These are phyloP conservation scores for Barnettozyma wickerhamii DNA, from an alignment of 805 yeast species.

Conservation along the genomic window DNA sequence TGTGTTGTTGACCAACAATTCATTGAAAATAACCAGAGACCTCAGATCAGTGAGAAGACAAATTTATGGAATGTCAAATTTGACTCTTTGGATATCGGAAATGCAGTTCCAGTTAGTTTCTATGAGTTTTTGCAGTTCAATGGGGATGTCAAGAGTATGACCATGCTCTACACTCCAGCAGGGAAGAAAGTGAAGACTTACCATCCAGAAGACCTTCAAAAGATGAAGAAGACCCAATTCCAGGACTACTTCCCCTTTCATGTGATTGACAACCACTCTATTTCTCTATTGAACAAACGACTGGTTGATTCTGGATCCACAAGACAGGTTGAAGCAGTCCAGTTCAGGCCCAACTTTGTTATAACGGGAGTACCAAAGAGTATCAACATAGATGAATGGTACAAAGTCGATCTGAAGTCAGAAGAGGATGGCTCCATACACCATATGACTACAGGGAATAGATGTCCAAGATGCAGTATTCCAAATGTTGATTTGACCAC, in stretches of 20 bases:
- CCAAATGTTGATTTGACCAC: slow-evolving; percentile 15
- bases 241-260: slow-evolving; percentile 22
- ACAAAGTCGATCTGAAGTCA: slow-evolving; percentile 4
- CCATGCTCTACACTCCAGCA: slow-evolving; percentile 14
- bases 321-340: slow-evolving; percentile 10
- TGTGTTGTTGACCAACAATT: slow-evolving; percentile 14
- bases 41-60: slow-evolving; percentile 2
- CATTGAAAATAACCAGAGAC: slow-evolving; percentile 7
- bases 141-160: slow-evolving; percentile 8
- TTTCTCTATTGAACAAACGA: slow-evolving; percentile 11
- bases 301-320: slow-evolving; percentile 2
- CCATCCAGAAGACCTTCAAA: slow-evolving; percentile 11
- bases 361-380: slow-evolving; percentile 2
- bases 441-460: slow-evolving; percentile 15
- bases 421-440: neutral
- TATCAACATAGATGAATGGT: slow-evolving; percentile 12
- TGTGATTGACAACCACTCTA: slow-evolving; percentile 10
- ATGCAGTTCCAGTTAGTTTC: slow-evolving; percentile 17
- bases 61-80: slow-evolving; percentile 21
- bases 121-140: slow-evolving; percentile 11
- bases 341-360: slow-evolving; percentile 20
- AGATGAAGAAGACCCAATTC: slow-evolving; percentile 13
- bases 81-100: slow-evolving; percentile 13
- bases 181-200: slow-evolving; percentile 16
- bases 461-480: slow-evolving; percentile 19